Evolutionary conservation across 495 filamentous ascomycete species (phyloP).

Genomic region (Hypoxylon lienhwacheense): DNA sequence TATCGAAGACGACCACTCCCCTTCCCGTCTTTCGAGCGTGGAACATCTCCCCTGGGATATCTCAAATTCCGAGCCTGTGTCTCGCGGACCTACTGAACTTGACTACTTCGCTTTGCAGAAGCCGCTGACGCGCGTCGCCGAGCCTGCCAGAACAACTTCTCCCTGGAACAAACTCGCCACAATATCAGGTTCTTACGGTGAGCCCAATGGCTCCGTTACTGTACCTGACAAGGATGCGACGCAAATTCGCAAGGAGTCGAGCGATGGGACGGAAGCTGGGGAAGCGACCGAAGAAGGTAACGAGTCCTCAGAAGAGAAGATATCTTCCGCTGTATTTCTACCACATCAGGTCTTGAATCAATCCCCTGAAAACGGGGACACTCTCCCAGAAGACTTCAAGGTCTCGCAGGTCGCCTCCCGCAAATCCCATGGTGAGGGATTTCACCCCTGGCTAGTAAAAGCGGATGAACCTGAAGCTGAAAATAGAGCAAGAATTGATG

Average conservation of each 20-base stretch:
- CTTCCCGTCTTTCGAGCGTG: slow-evolving; percentile 15
- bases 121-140: slow-evolving; percentile 9
- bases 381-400: slow-evolving; percentile 35
- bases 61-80: slow-evolving; percentile 2
- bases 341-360: slow-evolving; percentile 74
- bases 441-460: slow-evolving; percentile 55
- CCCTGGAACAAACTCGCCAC: slow-evolving; percentile 4
- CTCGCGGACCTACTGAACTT: slow-evolving; percentile 4
- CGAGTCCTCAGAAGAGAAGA: slow-evolving; percentile 88
- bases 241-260: slow-evolving; percentile 32
- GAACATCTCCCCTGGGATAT: slow-evolving; percentile 22
- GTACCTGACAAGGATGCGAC: slow-evolving; percentile 7
- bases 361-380: slow-evolving; percentile 44
- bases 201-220: slow-evolving; percentile 7
- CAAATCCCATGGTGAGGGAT: slow-evolving; percentile 38
- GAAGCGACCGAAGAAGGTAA: slow-evolving; percentile 68
- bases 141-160: slow-evolving; percentile 10
- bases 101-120: slow-evolving; percentile 24
- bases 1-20: slow-evolving; percentile 19
- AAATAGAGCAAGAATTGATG: slow-evolving; percentile 37
- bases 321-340: slow-evolving; percentile 90
- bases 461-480: slow-evolving; percentile 52
- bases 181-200: slow-evolving; percentile 1
- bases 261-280: slow-evolving; percentile 38
- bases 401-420: slow-evolving; percentile 31